Conservation (phyloP, 1,139 yeast species). For the Geotrichum aggregatum region DNA sequence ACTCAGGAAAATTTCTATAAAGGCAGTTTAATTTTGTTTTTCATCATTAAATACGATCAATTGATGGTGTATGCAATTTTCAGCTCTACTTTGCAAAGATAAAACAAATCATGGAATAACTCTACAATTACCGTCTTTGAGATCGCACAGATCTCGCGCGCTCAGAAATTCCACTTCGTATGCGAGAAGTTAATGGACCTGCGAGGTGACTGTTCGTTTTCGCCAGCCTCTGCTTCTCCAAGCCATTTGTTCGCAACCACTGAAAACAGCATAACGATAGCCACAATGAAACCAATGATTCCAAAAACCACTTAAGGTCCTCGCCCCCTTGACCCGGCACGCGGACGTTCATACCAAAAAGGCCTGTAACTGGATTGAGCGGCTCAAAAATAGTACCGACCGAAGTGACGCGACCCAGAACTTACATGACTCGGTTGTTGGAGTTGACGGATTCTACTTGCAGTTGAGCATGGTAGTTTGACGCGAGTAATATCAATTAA, state of each 20-base stretch:
- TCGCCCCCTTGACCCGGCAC: constrained; percentile 66
- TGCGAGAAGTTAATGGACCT: background rate
- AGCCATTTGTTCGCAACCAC: constrained; percentile 30
- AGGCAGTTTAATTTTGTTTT: too few species aligned
- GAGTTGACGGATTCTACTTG: constrained; percentile 89
- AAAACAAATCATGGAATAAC: too few species aligned
- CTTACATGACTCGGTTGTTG: constrained; percentile 76
- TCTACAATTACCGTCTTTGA: too few species aligned
- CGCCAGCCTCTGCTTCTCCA: constrained; percentile 18
- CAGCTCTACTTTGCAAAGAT: too few species aligned
- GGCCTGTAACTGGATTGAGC: constrained; percentile 81
- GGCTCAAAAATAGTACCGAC: constrained; percentile 91
- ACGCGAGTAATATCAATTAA: too few species aligned
- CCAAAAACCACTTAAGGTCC: constrained; percentile 63
- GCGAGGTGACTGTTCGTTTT: background rate
- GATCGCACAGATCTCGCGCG: too few species aligned
- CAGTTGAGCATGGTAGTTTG: constrained; percentile 88
- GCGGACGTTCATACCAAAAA: constrained; percentile 92
- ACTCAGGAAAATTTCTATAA: too few species aligned
- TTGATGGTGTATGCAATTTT: too few species aligned
- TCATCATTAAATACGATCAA: too few species aligned
- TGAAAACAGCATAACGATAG: constrained; percentile 26
- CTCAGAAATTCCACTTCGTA: background rate
- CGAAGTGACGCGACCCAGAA: constrained; percentile 82
- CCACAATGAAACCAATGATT: constrained; percentile 46